phyloP scores from a whole-genome alignment of 768 basidiomycete genomes.

The Lentinula guzmanii region DNA sequence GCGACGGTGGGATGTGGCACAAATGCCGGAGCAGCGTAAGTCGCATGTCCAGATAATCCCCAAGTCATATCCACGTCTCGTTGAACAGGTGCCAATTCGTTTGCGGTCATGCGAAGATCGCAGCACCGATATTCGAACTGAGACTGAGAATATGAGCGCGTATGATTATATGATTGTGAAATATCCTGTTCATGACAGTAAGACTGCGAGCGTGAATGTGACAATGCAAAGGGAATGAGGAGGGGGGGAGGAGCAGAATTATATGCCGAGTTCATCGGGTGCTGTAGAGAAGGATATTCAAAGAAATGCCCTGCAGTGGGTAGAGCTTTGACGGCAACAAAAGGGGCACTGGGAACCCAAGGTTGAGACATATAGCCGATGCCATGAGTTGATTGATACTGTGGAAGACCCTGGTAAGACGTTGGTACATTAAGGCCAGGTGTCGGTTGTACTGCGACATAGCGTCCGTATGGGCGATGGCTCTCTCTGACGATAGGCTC shows the following conservation, averaged over 20 bases:
- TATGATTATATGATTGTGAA: slow-evolving; percentile 39
- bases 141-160: slow-evolving; percentile 56
- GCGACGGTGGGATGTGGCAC: slow-evolving; percentile 34
- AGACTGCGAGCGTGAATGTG: slow-evolving; percentile 53
- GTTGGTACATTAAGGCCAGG: slow-evolving; percentile 25
- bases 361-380: slow-evolving; percentile 27
- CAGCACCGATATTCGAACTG: slow-evolving; percentile 47
- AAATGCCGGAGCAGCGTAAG: slow-evolving; percentile 35
- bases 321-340: slow-evolving; percentile 31
- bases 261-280: slow-evolving; percentile 27
- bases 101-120: slow-evolving; percentile 37
- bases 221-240: slow-evolving; percentile 27
- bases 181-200: slow-evolving; percentile 45
- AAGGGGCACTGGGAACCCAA: slow-evolving; percentile 31
- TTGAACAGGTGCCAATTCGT: slow-evolving; percentile 28
- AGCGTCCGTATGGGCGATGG: slow-evolving; percentile 48
- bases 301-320: slow-evolving; percentile 27
- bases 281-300: slow-evolving; percentile 25
- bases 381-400: slow-evolving; percentile 28
- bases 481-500: slow-evolving; percentile 61
- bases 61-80: slow-evolving; percentile 35
- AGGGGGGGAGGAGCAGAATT: slow-evolving; percentile 29
- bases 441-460: slow-evolving; percentile 58
- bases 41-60: slow-evolving; percentile 36
- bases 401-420: slow-evolving; percentile 24